phyloP scores from a whole-genome alignment of 257 asterid genomes.

The Nyctanthes arbortristis region DNA sequence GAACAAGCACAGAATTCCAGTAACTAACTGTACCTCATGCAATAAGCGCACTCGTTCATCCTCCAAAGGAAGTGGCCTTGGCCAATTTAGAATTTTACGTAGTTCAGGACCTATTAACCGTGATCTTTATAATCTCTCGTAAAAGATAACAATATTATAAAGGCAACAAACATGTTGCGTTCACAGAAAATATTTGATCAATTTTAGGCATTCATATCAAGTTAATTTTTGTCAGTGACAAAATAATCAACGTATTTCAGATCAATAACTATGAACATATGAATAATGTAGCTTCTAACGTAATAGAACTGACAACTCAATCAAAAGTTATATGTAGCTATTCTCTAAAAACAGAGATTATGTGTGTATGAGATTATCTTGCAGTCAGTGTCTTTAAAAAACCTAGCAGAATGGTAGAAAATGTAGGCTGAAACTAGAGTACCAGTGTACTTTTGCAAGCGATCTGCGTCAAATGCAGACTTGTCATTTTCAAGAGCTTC shows the following conservation, averaged over 20 bases:
- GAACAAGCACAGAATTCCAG: neutral
- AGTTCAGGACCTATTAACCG: slow-evolving; percentile 73
- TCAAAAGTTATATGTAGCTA: neutral
- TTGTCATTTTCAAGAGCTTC: slow-evolving; percentile 75
- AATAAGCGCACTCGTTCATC: slow-evolving; percentile 90
- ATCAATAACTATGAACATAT: neutral
- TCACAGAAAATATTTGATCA: neutral
- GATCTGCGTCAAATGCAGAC: slow-evolving; percentile 88
- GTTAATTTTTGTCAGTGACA: neutral
- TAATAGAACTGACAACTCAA: neutral
- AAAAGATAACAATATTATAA: neutral
- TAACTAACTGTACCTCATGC: slow-evolving; percentile 76
- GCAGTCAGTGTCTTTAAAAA: no score
- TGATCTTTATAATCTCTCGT: slow-evolving; percentile 13
- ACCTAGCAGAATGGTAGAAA: neutral
- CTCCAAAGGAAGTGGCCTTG: slow-evolving; percentile 92
- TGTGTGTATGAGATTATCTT: no score
- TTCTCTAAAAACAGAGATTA: neutral
- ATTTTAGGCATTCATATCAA: neutral
- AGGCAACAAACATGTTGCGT: slow-evolving; percentile 1
- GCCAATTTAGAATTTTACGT: slow-evolving; percentile 87
- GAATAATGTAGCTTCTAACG: neutral
- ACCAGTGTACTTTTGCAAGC: slow-evolving; percentile 92
- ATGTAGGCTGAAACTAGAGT: neutral
- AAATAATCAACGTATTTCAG: neutral